Base-by-base conservation (phyloP, 2,329 filamentous ascomycete species). In the Samsoniella hepiali region DNA sequence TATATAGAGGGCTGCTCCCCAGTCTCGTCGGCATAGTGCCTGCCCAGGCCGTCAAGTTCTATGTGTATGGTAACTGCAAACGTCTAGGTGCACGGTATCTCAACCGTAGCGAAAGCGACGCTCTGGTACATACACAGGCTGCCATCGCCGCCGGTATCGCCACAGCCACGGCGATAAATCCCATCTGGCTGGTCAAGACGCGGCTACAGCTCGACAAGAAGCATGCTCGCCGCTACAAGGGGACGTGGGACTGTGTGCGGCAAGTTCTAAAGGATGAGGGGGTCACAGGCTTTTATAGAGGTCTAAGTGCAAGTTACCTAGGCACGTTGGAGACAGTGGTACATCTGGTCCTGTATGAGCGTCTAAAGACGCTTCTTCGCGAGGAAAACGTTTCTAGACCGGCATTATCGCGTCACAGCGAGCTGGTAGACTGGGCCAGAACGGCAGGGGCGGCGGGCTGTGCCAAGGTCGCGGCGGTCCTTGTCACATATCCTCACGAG, bases 141-240 rank as follows among this genome's bases (percentile, higher is more conserved):
- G 93, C 91, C 7, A 86, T 90, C 1, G 82, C 84, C 15, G 93
- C 93, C 1, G 93, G 93, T 2, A 85, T 97, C 49, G 88, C 88
- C 6, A 97, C 93, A 0, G 91, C 91, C 53, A 97, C 93, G 1
- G 91, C 90, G 27, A 98, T 94, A 45, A 97, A 97, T 75, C 93
- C 93, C 1, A 97, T 98, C 71, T 98, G 93, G 93, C 84, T 98
- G 66, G 87, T 98, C 72, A 98, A 98, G 82, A 98, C 93, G 47
- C 83, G 93, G 44, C 75, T 98, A 69, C 93, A 98, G 77, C 84
- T 98, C 40, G 94, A 97, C 79, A 96, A 93, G 79, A 91, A 78
- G 32, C 77, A 78, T 59, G 79, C 81, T 59, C 82, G 93, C 61
- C 87, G 87, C 71, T 97, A 97, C 77, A 87, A 86, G 73, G 97